phyloP scores from a whole-genome alignment of 805 yeast genomes.

The Blastobotrys chiropterorum region DNA sequence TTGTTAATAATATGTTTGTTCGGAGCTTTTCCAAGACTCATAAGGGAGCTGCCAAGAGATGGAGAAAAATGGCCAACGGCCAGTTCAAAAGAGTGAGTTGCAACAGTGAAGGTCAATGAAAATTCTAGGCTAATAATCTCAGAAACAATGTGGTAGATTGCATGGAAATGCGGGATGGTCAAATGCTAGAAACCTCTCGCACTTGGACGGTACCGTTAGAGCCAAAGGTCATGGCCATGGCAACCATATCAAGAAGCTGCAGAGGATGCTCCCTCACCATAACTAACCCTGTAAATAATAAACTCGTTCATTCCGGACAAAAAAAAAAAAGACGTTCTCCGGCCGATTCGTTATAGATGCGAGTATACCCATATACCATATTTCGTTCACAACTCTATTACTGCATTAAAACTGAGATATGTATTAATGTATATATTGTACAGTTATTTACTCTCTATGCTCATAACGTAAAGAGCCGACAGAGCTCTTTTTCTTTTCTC shows the following conservation, averaged over 20 bases:
- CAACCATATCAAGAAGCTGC: conserved; percentile 53
- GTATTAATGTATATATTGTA: conserved; percentile 6
- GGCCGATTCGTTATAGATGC: too few species aligned
- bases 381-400: too few species aligned
- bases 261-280: conserved; percentile 45
- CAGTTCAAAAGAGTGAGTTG: conserved; percentile 46
- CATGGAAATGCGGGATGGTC: conserved; percentile 94
- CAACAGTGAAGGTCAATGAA: background rate
- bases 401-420: background rate
- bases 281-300: conserved; percentile 8
- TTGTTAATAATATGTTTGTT: background rate
- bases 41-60: conserved; percentile 81
- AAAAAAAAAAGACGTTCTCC: too few species aligned
- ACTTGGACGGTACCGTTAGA: conserved; percentile 51
- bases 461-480: background rate
- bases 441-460: conserved; percentile 1
- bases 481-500: conserved; percentile 13
- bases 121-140: background rate
- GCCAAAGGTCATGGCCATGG: conserved; percentile 42
- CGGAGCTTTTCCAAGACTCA: conserved; percentile 48
- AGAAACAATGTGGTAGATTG: conserved; percentile 76
- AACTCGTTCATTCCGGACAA: background rate
- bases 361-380: too few species aligned
- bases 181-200: conserved; percentile 44
- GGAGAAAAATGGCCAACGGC: conserved; percentile 67